Percentiles rank a stretch among this genome's conserved stretches.
These are phyloP conservation scores for Magnusiomyces paraingens DNA, from an alignment of 1,139 yeast genomes.

Conservation along the genomic window DNA sequence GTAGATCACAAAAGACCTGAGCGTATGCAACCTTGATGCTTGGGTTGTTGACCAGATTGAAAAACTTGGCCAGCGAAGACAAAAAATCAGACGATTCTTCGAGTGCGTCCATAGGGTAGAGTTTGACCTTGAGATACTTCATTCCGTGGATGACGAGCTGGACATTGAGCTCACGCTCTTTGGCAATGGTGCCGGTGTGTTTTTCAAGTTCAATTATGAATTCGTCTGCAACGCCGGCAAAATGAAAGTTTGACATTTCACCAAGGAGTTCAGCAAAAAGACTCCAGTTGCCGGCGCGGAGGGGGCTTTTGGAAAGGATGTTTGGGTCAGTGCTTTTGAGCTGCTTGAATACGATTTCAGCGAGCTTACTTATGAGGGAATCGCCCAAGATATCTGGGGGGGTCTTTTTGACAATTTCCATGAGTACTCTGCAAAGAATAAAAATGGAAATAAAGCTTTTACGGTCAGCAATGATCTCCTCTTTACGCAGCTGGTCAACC, in stretches of 20 bases:
- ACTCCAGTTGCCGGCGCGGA: slow-evolving; percentile 90
- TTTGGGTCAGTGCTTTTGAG: slow-evolving; percentile 81
- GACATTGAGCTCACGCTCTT: slow-evolving; percentile 64
- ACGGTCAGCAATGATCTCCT: slow-evolving; percentile 78
- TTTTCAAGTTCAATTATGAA: slow-evolving; percentile 91
- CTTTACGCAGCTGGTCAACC: slow-evolving; percentile 26
- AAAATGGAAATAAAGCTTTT: slow-evolving; percentile 82
- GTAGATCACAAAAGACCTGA: slow-evolving; percentile 67
- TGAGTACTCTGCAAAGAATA: slow-evolving; percentile 85
- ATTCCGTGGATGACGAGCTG: slow-evolving; percentile 83
- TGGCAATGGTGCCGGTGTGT: slow-evolving; percentile 40
- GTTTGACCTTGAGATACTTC: slow-evolving; percentile 68
- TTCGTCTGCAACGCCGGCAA: slow-evolving; percentile 83
- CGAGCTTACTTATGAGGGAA: slow-evolving; percentile 76
- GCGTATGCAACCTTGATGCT: slow-evolving; percentile 68
- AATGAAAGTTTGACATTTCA: slow-evolving; percentile 77
- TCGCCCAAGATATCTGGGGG: slow-evolving; percentile 67
- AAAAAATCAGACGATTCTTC: slow-evolving; percentile 92
- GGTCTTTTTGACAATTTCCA: slow-evolving; percentile 87
- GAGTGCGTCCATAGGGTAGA: slow-evolving; percentile 80
- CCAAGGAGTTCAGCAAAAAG: slow-evolving; percentile 86
- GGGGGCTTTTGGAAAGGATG: slow-evolving; percentile 55
- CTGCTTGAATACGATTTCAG: slow-evolving; percentile 90
- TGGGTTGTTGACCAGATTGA: slow-evolving; percentile 49
- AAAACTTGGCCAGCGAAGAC: slow-evolving; percentile 79